Evolutionary conservation across 805 yeast species (phyloP).

Genomic region (Yamadazyma philogaea): DNA sequence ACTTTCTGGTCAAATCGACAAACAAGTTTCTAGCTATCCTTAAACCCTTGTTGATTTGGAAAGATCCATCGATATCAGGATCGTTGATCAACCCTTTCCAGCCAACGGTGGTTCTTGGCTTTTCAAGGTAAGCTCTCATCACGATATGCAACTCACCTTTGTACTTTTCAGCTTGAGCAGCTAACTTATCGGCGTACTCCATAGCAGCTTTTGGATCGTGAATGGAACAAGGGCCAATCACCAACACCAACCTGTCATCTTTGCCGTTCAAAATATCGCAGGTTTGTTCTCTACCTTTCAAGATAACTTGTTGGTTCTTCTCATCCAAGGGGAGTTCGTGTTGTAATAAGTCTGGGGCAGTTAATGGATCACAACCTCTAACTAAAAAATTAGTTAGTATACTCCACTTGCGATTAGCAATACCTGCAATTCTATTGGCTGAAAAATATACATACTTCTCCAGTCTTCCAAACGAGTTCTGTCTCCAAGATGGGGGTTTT

Average conservation of each 20-base stretch:
- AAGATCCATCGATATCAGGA: constrained; percentile 89
- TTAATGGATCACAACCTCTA: constrained; percentile 88
- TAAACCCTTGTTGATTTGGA: constrained; percentile 92
- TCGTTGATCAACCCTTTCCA: constrained; percentile 98
- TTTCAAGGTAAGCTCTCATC: constrained; percentile 97
- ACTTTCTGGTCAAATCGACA: constrained; percentile 70
- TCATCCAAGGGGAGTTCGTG: constrained; percentile 71
- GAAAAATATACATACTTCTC: constrained; percentile 42
- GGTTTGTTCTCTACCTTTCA: constrained; percentile 75
- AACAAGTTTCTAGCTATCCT: constrained; percentile 83
- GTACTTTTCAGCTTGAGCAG: constrained; percentile 65
- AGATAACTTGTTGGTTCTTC: constrained; percentile 58
- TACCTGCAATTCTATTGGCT: constrained; percentile 1
- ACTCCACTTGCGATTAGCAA: not conserved
- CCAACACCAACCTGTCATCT: constrained; percentile 81
- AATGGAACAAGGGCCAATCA: constrained; percentile 96
- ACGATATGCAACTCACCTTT: constrained; percentile 74
- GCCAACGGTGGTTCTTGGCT: constrained; percentile 98
- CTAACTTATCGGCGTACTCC: constrained; percentile 76
- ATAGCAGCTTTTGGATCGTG: constrained; percentile 89
- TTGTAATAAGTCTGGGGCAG: constrained; percentile 88
- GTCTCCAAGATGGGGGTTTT: constrained; percentile 83
- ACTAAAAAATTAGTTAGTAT: constrained; percentile 24
- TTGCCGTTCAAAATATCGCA: constrained; percentile 67
- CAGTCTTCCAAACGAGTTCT: constrained; percentile 60